Percentiles rank a stretch among this genome's conserved stretches.
Evolutionary conservation across 1,284 basidiomycete species (phyloP).

Genomic region (Sanghuangporus sanghuang): DNA sequence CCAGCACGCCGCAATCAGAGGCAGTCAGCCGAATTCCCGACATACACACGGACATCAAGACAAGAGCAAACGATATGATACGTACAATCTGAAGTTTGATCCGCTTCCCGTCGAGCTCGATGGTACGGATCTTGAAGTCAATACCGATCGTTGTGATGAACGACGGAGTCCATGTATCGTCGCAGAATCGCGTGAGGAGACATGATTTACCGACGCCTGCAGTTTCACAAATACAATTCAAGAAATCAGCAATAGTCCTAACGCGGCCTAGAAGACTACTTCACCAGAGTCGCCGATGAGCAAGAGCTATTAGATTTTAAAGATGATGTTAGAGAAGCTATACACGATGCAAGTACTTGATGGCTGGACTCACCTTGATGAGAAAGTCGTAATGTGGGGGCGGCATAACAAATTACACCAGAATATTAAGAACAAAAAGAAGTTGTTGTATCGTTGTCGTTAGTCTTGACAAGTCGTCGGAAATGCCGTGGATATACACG

Average conservation of each 20-base stretch:
- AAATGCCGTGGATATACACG: not conserved
- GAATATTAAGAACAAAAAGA: not conserved
- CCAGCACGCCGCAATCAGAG: not conserved
- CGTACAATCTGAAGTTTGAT: slow-evolving; percentile 95
- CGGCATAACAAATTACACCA: slow-evolving; percentile 47
- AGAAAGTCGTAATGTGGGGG: slow-evolving; percentile 88
- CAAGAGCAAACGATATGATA: slow-evolving; percentile 20
- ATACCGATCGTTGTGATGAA: slow-evolving; percentile 99
- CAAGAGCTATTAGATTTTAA: slow-evolving; percentile 55
- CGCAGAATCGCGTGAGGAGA: slow-evolving; percentile 96
- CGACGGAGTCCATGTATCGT: slow-evolving; percentile 99
- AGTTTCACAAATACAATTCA: not conserved
- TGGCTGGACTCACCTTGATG: slow-evolving; percentile 66
- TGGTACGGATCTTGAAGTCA: slow-evolving; percentile 95
- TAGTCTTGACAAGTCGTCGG: not conserved
- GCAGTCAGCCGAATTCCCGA: not conserved
- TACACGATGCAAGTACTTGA: slow-evolving; percentile 3
- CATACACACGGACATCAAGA: not conserved
- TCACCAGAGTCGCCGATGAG: slow-evolving; percentile 95
- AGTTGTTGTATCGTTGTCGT: not conserved
- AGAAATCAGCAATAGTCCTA: slow-evolving; percentile 4
- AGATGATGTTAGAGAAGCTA: slow-evolving; percentile 12
- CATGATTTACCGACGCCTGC: slow-evolving; percentile 98
- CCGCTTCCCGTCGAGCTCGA: slow-evolving; percentile 92
- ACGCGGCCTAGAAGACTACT: slow-evolving; percentile 6